Evolutionary conservation across 2,329 filamentous ascomycete species (phyloP).

Genomic region (Immersiporthe knoxdaviesiana): DNA sequence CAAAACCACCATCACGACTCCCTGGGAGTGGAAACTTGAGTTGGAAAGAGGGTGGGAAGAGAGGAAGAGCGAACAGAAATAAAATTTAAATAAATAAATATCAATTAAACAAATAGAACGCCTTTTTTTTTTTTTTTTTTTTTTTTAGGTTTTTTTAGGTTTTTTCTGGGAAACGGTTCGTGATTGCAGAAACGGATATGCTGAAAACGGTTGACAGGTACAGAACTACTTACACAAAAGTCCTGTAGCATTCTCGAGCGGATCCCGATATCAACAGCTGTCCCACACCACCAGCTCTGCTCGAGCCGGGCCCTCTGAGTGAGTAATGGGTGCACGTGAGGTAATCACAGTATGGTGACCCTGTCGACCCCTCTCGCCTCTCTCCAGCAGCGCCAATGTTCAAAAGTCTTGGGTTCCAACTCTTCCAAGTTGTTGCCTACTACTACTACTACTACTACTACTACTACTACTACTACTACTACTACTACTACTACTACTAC

Average conservation of each 20-base stretch:
- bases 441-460: too few species aligned
- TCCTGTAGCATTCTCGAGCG: neutral
- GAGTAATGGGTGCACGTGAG: neutral
- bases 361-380: too few species aligned
- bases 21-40: neutral
- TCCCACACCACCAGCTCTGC: neutral
- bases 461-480: too few species aligned
- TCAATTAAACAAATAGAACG: neutral
- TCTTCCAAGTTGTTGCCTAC: neutral
- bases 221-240: too few species aligned
- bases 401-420: neutral
- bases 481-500: too few species aligned
- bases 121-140: neutral
- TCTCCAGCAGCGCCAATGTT: neutral
- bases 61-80: neutral
- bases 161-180: neutral
- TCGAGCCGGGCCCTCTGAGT: neutral
- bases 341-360: neutral
- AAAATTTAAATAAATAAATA: neutral
- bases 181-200: neutral
- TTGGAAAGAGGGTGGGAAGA: neutral
- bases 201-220: neutral
- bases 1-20: constrained; percentile 18
- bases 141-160: neutral
- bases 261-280: neutral